Base-by-base conservation (phyloP, 2,329 filamentous ascomycete species). In the Diaporthe sp. region DNA sequence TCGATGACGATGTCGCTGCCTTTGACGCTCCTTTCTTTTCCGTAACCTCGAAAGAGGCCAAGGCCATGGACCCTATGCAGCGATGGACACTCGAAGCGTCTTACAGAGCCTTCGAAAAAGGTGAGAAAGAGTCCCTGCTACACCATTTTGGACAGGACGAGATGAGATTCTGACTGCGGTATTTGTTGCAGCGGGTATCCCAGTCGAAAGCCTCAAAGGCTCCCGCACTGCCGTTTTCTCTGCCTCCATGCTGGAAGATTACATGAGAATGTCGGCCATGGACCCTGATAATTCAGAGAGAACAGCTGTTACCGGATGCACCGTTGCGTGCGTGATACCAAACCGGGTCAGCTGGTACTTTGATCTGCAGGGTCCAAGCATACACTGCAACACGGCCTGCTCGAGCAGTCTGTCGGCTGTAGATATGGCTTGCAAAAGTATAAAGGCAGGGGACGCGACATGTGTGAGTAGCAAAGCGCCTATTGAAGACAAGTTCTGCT, bases 281-380 rank as follows among this genome's bases (percentile, higher is more conserved):
- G 85, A 87, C 71, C 80, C 82, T 0, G 84, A 87, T 22, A 81
- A 78, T 5, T 71, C 79, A 9, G 79, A 81, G 15, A 80, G 79
- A 2, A 84, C 83, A 46, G 79, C 82, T 1, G 80, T 80, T 0
- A 85, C 82, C 0, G 85, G 84, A 0, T 51, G 44, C 22, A 51
- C 62, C 13, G 44, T 51, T 12, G 44, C 62, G 31, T 67, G 61
- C 34, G 44, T 72, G 13, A 80, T 79, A 10, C 79, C 85, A 0
- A 87, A 87, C 74, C 82, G 86, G 1, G 77, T 86, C 17, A 84
- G 83, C 49, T 87, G 83, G 82, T 85, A 81, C 74, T 87, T 85
- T 60, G 81, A 86, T 71, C 76, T 84, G 57, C 77, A 78, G 8
- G 84, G 85, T 0, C 81, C 84, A 0, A 84, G 83, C 74, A 78